phyloP scores from a whole-genome alignment of 2,329 filamentous ascomycete genomes.

The Westerdykella sp. region DNA sequence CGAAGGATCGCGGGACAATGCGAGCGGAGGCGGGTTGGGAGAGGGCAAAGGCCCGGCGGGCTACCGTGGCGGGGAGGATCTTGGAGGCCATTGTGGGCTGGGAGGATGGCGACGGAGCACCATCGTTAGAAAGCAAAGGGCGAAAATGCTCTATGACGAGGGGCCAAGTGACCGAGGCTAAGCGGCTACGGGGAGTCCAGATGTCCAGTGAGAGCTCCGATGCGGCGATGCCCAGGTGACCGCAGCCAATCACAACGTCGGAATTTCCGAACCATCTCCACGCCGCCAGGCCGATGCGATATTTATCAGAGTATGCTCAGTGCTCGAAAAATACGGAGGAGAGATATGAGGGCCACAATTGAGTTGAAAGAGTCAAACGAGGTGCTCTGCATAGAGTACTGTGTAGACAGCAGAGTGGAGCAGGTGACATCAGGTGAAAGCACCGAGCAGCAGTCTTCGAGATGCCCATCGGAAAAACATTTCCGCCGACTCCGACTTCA shows the following conservation, averaged over 20 bases:
- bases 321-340: too few relatives aligned
- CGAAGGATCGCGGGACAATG: constrained; percentile 15
- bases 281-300: too few relatives aligned
- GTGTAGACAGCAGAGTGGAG: too few relatives aligned
- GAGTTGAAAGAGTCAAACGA: too few relatives aligned
- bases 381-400: too few relatives aligned
- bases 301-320: too few relatives aligned
- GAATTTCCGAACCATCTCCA: constrained; percentile 6
- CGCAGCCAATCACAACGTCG: constrained; percentile 5
- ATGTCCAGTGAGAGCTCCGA: neutral
- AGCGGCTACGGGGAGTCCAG: neutral
- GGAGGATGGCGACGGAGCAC: constrained; percentile 4
- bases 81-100: constrained; percentile 27
- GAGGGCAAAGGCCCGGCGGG: constrained; percentile 20
- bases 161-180: constrained; percentile 4
- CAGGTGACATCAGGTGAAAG: too few relatives aligned
- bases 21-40: constrained; percentile 13
- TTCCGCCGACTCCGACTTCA: too few relatives aligned
- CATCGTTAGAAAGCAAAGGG: constrained; percentile 3
- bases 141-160: constrained; percentile 3
- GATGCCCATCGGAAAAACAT: too few relatives aligned
- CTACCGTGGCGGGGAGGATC: constrained; percentile 21
- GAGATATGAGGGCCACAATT: too few relatives aligned
- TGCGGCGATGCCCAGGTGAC: too few relatives aligned
- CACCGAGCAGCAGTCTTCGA: too few relatives aligned